A percentile compares a stretch with the other conserved stretches of the same genome.
Conservation (phyloP, 768 basidiomycete genomes). For the Nidularia sp. region DNA sequence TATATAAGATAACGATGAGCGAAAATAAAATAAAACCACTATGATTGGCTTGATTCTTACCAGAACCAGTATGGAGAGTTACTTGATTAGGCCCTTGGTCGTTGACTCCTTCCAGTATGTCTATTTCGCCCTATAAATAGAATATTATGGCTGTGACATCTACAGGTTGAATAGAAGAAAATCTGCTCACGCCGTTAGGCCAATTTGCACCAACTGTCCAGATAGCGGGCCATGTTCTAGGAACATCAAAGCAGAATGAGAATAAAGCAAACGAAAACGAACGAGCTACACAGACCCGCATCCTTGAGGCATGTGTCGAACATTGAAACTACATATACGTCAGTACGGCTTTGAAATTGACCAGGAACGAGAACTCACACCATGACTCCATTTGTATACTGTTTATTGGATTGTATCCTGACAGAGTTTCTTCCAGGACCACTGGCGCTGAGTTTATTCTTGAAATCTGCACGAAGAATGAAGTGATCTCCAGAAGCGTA, state of each 20-base stretch:
- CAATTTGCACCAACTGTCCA: constrained; percentile 53
- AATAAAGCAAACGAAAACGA: not conserved
- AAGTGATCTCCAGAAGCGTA: constrained; percentile 49
- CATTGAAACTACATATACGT: constrained; percentile 31
- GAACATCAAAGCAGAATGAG: not conserved
- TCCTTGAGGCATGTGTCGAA: constrained; percentile 59
- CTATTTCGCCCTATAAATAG: constrained; percentile 39
- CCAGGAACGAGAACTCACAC: constrained; percentile 34
- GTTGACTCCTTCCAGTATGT: constrained; percentile 59
- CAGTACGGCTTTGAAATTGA: not conserved
- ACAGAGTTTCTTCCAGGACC: constrained; percentile 60
- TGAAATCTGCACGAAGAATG: constrained; percentile 52
- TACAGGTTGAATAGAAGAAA: not conserved
- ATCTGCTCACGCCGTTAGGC: constrained; percentile 32
- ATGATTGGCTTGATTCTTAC: constrained; percentile 17
- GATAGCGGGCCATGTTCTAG: constrained; percentile 49
- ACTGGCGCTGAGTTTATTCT: constrained; percentile 35
- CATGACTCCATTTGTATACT: constrained; percentile 48
- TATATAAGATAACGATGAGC: not conserved
- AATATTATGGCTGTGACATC: constrained; percentile 1
- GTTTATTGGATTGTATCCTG: constrained; percentile 47
- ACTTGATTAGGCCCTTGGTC: constrained; percentile 45
- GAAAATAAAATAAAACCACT: not conserved
- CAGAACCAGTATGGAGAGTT: constrained; percentile 52
- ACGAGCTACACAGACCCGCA: constrained; percentile 36